phyloP scores from a whole-genome alignment of 2,329 filamentous ascomycete genomes.

The Hymenoscyphus repandus region DNA sequence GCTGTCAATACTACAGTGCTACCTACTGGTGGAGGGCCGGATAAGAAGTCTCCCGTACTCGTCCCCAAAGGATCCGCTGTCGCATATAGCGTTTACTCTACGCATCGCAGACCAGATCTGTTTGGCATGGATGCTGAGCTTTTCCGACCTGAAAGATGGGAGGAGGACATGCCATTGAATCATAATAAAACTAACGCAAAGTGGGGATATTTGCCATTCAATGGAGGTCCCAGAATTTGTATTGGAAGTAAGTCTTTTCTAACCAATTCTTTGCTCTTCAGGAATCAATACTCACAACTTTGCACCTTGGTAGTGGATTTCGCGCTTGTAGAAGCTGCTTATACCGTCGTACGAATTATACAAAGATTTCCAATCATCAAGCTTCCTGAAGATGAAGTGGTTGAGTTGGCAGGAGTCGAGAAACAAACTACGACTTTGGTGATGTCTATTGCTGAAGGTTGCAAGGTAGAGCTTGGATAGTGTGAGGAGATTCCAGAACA shows the following conservation, averaged over 20 bases:
- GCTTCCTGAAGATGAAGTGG: constrained; percentile 3
- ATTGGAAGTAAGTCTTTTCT: not conserved
- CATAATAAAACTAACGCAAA: constrained; percentile 21
- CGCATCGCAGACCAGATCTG: constrained; percentile 35
- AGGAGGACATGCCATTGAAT: constrained; percentile 32
- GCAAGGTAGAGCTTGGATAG: constrained; percentile 33
- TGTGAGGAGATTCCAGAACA: no score
- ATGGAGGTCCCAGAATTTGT: constrained; percentile 1
- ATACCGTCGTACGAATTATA: constrained; percentile 20
- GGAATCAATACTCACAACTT: not conserved
- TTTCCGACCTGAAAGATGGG: constrained; percentile 40
- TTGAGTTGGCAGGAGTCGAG: constrained; percentile 15
- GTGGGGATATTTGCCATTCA: constrained; percentile 26
- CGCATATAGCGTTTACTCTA: constrained; percentile 26
- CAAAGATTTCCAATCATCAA: constrained; percentile 9
- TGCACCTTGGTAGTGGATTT: constrained; percentile 18
- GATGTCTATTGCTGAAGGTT: constrained; percentile 14
- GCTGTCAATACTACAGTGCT: constrained; percentile 20
- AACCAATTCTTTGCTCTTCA: no score
- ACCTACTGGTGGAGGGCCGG: constrained; percentile 28
- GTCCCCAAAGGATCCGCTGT: no score
- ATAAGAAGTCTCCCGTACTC: constrained; percentile 24
- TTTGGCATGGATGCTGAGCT: constrained; percentile 36
- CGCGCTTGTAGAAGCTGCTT: constrained; percentile 25
- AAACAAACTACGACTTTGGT: constrained; percentile 19